Evolutionary conservation across 106 monocot species (phyloP), one percentile per base, ranked within the genome.

Genomic region (Dioscorea alata): DNA sequence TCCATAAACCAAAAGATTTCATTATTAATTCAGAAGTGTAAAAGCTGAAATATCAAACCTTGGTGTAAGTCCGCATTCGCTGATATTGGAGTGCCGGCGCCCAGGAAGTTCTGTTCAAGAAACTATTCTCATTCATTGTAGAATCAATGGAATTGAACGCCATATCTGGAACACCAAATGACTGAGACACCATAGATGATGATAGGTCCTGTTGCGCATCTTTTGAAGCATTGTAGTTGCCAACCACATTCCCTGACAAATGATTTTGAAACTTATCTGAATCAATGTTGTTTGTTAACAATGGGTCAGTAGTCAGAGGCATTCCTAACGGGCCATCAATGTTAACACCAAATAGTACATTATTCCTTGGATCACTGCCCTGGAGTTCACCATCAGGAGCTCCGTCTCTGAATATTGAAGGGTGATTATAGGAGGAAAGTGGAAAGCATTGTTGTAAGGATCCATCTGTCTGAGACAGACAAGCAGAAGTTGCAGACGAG

Each of bases 101-200:
- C 87, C 87, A 88, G 48, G 95, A 82, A 68, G 65, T 85, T 74
- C 74, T 80, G 64, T 90, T 90, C 74, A 96, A 72, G 59, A 91
- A 75, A 51, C 75, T 68, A 25, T 75, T 78, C n/a, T 91, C 94
- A 67, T 75, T 84, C 49, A 95, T 82, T 3, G 75, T 63, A 51
- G 92, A 84, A 65, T 89, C 86, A 33, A 89, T 86, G 31, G 95
- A 88, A 64, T 86, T 92, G 58, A 97, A 92, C 48, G 76, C 89
- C 80, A 86, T 69, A 60, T 97, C 92, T 32, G 86, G 75, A 73
- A 92, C 82, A 59, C 88, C 89, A 81, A 84, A 86, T 14, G 96
- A 85, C 65, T 87, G 96, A 61, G 96, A 89, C 76, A 85, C 80
- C 65, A 86, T 84, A 13, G 92, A 92, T 33, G 89, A 89, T 60